Base-by-base conservation (phyloP, 2,329 filamentous ascomycete species). In the Colletotrichum godetiae region DNA sequence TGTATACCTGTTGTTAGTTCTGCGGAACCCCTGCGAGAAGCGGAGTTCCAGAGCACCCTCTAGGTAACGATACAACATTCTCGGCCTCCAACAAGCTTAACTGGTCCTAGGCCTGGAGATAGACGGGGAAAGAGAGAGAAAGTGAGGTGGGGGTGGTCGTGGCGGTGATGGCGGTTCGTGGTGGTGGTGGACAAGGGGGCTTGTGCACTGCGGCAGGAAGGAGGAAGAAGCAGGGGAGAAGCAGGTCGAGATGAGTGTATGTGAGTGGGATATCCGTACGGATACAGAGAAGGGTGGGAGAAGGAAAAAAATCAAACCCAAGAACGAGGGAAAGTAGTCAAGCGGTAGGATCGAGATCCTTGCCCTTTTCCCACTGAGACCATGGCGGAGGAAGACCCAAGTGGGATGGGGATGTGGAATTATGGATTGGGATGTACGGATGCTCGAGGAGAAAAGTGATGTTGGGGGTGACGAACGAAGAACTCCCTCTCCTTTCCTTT, bases 271-370 rank as follows among this genome's bases (percentile, higher is more conserved):
- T 49, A 15, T 5, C 37, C 13, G 37, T 19, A 42, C 37, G 37
- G 37, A 42, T 15, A 15, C 37, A 49, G 42, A 11, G 19, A 49
- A 10, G 19, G 52, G 67, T 37, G 58, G 60, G 67, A 59, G 37
- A 31, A 61, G 67, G 11, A 35, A 22, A 29, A 53, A 63, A 15
- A 5, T 19, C 67, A 56, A 53, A 24, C 46, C 70, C 55, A 60
- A 65, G 33, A 15, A 42, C 67, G 35, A 65, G 35, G 67, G 70
- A 65, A 56, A 70, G 70, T 56, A 70, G 19, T 71, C 67, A 57
- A 60, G 42, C 71, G 71, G 71, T 67, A 73, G 71, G 71, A 73
- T 71, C 29, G 31, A 15, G 13, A 73, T 37, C 71, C 71, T 73
- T 70, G 67, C 37, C 37, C 5, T 56, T 24, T 33, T 22, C n/a